A percentile compares a stretch with the other conserved stretches of the same genome.
phyloP scores from a whole-genome alignment of 2,329 filamentous ascomycete species.

The Periconia sp. region DNA sequence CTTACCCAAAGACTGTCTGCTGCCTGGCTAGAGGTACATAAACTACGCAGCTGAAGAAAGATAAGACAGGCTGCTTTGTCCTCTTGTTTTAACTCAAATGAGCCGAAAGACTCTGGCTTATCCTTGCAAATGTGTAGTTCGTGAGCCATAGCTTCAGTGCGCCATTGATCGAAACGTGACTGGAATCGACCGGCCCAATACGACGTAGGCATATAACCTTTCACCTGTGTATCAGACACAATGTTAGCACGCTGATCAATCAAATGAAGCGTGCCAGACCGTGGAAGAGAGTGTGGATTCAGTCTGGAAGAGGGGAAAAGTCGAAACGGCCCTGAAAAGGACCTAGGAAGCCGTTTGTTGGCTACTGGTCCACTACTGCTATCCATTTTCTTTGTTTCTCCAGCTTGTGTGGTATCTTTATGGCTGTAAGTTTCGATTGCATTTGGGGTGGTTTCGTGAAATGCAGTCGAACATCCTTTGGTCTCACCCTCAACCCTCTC shows the following conservation, averaged over 20 bases:
- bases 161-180: slow-evolving; percentile 37
- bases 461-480: not conserved
- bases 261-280: not conserved
- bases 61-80: slow-evolving; percentile 30
- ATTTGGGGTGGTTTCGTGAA: not conserved
- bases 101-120: slow-evolving; percentile 17
- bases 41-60: slow-evolving; percentile 32
- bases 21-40: slow-evolving; percentile 31
- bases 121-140: slow-evolving; percentile 17
- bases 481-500: not conserved
- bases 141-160: slow-evolving; percentile 30
- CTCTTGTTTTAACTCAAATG: slow-evolving; percentile 28
- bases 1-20: slow-evolving; percentile 38
- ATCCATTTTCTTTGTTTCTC: not conserved
- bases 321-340: not conserved
- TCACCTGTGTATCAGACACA: slow-evolving; percentile 23
- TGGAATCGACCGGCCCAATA: slow-evolving; percentile 42
- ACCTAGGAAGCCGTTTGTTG: not conserved
- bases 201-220: slow-evolving; percentile 34
- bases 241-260: slow-evolving; percentile 22
- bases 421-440: not conserved
- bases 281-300: not conserved
- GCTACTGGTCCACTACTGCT: not conserved
- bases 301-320: not conserved
- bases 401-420: not conserved